A percentile compares a stretch with the other conserved stretches of the same genome.
phyloP scores from a whole-genome alignment of 148 eudicot species.

The Spergularia bocconei region DNA sequence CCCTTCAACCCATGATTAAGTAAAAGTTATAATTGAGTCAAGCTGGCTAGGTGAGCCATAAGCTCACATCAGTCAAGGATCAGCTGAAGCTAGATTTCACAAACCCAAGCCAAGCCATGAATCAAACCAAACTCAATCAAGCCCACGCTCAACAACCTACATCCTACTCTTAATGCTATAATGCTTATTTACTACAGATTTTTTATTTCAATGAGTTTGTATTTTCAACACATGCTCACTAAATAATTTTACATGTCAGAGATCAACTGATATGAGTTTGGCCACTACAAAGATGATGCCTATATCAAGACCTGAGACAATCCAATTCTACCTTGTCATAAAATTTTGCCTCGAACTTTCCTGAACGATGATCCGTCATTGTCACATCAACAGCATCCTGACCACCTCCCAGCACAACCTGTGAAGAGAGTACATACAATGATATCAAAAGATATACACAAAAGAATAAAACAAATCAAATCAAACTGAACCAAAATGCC shows the following conservation, averaged over 20 bases:
- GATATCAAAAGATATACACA: not conserved
- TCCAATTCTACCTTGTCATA: slow-evolving; percentile 64
- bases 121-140: not conserved
- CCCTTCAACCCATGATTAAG: not conserved
- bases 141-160: not conserved
- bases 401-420: slow-evolving; percentile 99
- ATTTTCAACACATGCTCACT: not conserved
- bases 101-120: not conserved
- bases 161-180: not conserved
- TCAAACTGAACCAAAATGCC: not conserved
- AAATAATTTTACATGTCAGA: not conserved
- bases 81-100: not conserved
- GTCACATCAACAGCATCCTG: slow-evolving; percentile 84
- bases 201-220: not conserved
- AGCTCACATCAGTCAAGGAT: not conserved
- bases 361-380: slow-evolving; percentile 88
- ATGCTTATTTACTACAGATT: not conserved
- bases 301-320: not conserved
- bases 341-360: slow-evolving; percentile 92
- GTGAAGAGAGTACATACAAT: not conserved
- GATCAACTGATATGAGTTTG: not conserved
- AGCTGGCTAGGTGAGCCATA: slow-evolving; percentile 6
- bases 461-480: not conserved
- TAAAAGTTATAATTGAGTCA: not conserved
- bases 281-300: not conserved